A percentile compares a stretch with the other conserved stretches of the same genome.
Conservation (phyloP, 1,284 basidiomycete species). For the Trichosporon asahii region DNA sequence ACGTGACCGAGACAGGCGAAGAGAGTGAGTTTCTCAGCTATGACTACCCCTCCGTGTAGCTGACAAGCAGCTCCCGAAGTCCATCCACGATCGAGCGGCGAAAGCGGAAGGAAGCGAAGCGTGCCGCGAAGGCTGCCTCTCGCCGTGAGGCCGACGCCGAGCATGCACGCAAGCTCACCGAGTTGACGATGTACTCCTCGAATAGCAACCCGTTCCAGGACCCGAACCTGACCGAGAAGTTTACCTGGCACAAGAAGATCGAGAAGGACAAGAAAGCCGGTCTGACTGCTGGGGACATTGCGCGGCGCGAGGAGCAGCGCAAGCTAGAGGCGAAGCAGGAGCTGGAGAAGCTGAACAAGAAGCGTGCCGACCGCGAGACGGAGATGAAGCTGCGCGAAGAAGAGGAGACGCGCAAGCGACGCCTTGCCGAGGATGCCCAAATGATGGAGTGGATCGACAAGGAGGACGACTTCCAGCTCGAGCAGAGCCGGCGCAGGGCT, state of each 20-base stretch:
- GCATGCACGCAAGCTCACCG: constrained; percentile 76
- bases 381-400: constrained; percentile 85
- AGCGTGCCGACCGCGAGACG: constrained; percentile 85
- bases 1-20: constrained; percentile 42
- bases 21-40: constrained; percentile 33
- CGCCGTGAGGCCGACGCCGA: constrained; percentile 76
- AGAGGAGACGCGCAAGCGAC: constrained; percentile 81
- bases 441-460: constrained; percentile 98
- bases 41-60: neutral
- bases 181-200: constrained; percentile 84
- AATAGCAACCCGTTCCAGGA: constrained; percentile 97
- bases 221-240: constrained; percentile 88
- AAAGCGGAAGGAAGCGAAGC: constrained; percentile 70
- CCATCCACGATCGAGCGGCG: constrained; percentile 37
- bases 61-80: constrained; percentile 38
- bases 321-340: constrained; percentile 92
- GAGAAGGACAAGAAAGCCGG: constrained; percentile 93
- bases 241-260: constrained; percentile 97
- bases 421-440: constrained; percentile 86
- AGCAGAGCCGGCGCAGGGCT: constrained; percentile 86
- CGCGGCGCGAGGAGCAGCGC: constrained; percentile 72
- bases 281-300: constrained; percentile 72
- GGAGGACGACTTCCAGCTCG: constrained; percentile 94
- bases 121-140: constrained; percentile 73
- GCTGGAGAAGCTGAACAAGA: constrained; percentile 81